These are phyloP conservation scores for Ophiobolus disseminans DNA, from an alignment of 2,329 filamentous ascomycete species.

Conservation along the genomic window DNA sequence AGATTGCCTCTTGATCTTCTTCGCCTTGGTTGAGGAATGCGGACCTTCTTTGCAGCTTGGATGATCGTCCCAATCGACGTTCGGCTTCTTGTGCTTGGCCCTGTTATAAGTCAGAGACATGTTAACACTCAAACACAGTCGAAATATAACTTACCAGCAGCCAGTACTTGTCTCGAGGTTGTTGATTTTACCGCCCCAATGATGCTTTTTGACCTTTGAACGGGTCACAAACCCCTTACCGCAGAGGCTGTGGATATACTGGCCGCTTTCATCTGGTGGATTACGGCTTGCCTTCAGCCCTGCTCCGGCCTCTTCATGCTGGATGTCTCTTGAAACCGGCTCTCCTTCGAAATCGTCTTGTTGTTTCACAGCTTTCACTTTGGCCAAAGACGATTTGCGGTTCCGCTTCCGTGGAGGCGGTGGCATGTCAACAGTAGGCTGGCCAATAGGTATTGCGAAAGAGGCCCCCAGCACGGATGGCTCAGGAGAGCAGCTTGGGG, in stretches of 20 bases:
- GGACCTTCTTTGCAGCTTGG: slow-evolving; percentile 32
- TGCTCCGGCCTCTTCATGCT: not conserved
- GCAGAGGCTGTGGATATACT: slow-evolving; percentile 39
- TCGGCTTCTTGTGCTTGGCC: slow-evolving; percentile 38
- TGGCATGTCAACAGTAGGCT: slow-evolving; percentile 17
- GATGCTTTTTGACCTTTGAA: slow-evolving; percentile 43
- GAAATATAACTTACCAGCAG: too few relatives aligned
- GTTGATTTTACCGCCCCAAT: slow-evolving; percentile 36
- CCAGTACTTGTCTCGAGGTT: slow-evolving; percentile 35
- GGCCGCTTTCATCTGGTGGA: not conserved
- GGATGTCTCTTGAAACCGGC: too few relatives aligned
- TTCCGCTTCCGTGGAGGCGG: slow-evolving; percentile 10
- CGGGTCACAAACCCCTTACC: slow-evolving; percentile 34
- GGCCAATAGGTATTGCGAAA: too few relatives aligned
- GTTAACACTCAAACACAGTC: too few relatives aligned
- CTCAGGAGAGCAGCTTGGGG: too few relatives aligned
- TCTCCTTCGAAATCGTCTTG: too few relatives aligned
- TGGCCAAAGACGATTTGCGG: too few relatives aligned
- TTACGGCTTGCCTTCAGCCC: not conserved
- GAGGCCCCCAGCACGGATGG: slow-evolving; percentile 12
- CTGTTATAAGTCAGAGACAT: too few relatives aligned
- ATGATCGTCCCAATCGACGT: slow-evolving; percentile 40
- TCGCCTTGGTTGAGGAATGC: not conserved
- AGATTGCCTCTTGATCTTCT: not conserved
- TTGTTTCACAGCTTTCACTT: too few relatives aligned